Percentiles rank a stretch among this genome's conserved stretches.
Evolutionary conservation across 176 grass and related monocot genomes (phyloP).

Genomic region (Zea mays): Zm-B73-REFERENCE-NAM-5.0 NC_050097.1:204380501-204381000

Average conservation of each 20-base stretch:
- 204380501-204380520: not conserved
- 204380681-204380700: not conserved
- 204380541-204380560: not conserved
- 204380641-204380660: not conserved
- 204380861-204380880: not conserved
- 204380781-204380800: not conserved
- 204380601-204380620: not conserved
- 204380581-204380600: not conserved
- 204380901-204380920: not conserved
- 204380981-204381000: not conserved
- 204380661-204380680: not conserved
- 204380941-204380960: not conserved
- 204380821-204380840: not conserved
- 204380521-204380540: not conserved
- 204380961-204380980: not conserved
- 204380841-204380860: not conserved
- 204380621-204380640: not conserved
- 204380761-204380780: slow-evolving; percentile 6
- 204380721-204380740: not conserved
- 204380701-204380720: not conserved
- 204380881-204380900: not conserved
- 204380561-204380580: not conserved
- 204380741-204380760: not conserved
- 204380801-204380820: not conserved
- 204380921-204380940: not conserved